Base-by-base conservation (phyloP, 768 basidiomycete species). In the Termitomyces titanicus region DNA sequence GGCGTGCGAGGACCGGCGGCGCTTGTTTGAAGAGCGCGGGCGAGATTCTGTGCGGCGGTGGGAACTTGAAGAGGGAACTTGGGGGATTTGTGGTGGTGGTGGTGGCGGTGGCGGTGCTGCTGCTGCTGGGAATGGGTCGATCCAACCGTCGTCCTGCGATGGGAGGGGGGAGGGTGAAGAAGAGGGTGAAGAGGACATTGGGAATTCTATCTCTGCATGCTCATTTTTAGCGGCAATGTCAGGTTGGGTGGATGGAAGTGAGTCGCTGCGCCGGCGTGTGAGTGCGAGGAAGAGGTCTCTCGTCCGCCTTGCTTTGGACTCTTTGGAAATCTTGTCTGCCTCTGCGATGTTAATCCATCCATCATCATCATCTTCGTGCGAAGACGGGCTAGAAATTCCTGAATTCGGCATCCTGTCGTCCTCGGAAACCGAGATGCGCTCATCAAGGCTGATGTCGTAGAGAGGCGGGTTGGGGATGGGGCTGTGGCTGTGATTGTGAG, bases 241-340 rank as follows among this genome's bases (percentile, higher is more conserved):
- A 55, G 57, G 61, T 29, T 58, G 63, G 53, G 51, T 66, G 54
- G 70, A 67, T 3, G 72, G 70, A 8, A 64, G 56, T 18, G 76
- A 74, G 56, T 76, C 75, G 39, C 73, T 76, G 47, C 77, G 69
- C 51, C 72, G 66, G 43, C 73, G 66, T 8, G 72, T 72, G 49
- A 78, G 68, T 5, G 74, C 76, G 15, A 75, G 63, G 58, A 76
- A 74, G 1, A 78, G 63, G 33, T 76, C 76, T n/a, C 74, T 68
- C 1, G 74, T 73, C 56, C 75, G 66, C 59, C 70, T 70, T 24
- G 72, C 67, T 59, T 76, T 76, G 25, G 70, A 63, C 25, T 63
- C 64, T 46, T 66, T 56, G 20, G 63, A 53, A 3, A 59, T 58
- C 29, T 56, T 51, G 18, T 61, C 56, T 5, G 59, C 56, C 33